Percentiles rank a stretch among this genome's conserved stretches.
These are phyloP conservation scores for Yamadazyma buinensis DNA, from an alignment of 1,139 yeast genomes.

Conservation along the genomic window DNA sequence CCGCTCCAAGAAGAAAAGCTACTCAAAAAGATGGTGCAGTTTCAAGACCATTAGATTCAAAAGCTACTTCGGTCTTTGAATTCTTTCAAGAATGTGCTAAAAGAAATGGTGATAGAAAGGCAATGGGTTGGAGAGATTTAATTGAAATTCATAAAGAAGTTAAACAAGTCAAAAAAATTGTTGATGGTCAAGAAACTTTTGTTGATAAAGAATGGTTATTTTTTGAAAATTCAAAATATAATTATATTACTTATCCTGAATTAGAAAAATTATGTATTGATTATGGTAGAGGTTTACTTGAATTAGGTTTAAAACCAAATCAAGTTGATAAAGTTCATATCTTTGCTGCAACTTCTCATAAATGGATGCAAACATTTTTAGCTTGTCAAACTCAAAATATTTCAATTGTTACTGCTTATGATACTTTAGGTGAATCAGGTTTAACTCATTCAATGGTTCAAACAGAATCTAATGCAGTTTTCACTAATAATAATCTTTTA, in stretches of 20 bases:
- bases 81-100: constrained; percentile 61
- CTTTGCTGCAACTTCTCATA: constrained; percentile 79
- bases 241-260: constrained; percentile 60
- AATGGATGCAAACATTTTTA: constrained; percentile 87
- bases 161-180: constrained; percentile 67
- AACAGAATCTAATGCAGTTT: constrained; percentile 74
- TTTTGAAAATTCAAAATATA: constrained; percentile 74
- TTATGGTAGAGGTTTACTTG: constrained; percentile 72
- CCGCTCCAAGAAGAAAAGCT: constrained; percentile 83
- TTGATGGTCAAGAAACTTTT: constrained; percentile 70
- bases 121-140: constrained; percentile 81
- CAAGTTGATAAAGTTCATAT: constrained; percentile 69
- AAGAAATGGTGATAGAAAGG: constrained; percentile 48
- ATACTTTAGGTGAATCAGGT: constrained; percentile 91
- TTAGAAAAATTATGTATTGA: constrained; percentile 46
- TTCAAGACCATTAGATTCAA: constrained; percentile 55
- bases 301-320: constrained; percentile 67
- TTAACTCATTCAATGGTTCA: constrained; percentile 80
- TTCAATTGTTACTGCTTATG: constrained; percentile 94
- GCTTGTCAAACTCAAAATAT: constrained; percentile 75
- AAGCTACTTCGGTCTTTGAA: constrained; percentile 68
- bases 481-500: constrained; percentile 77
- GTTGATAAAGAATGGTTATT: constrained; percentile 86
- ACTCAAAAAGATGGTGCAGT: constrained; percentile 54
- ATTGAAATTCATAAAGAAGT: constrained; percentile 71